Conservation (phyloP, 139 green algal genomes). For the Asterochloris sp. region DNA sequence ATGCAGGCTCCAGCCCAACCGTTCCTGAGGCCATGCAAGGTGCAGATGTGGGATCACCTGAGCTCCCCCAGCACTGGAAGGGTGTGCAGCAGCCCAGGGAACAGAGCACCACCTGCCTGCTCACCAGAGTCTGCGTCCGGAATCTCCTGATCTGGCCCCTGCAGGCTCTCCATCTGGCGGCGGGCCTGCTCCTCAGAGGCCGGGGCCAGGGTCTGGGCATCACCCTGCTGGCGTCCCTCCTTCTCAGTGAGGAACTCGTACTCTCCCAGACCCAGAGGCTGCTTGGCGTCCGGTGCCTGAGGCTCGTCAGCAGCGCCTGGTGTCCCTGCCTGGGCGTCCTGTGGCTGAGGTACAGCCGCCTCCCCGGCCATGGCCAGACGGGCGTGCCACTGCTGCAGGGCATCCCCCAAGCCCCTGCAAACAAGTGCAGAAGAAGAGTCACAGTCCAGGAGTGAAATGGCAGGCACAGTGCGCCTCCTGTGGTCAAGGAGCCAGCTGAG, state of each 20-base stretch:
- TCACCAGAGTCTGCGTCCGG: slow-evolving; percentile 21
- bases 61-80: no score
- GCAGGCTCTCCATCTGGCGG: slow-evolving; percentile 12
- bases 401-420: slow-evolving; percentile 49
- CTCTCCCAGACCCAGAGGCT: slow-evolving; percentile 28
- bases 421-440: neutral
- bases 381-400: slow-evolving; percentile 72
- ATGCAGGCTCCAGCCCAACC: no score
- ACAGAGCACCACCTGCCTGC: slow-evolving; percentile 11
- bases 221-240: slow-evolving; percentile 29
- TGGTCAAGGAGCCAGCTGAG: neutral
- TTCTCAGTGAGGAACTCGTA: slow-evolving; percentile 55
- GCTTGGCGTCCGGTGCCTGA: slow-evolving; percentile 18
- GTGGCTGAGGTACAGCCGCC: slow-evolving; percentile 29
- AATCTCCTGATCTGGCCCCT: slow-evolving; percentile 21
- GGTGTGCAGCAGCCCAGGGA: no score
- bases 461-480: no score
- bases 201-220: slow-evolving; percentile 64
- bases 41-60: no score
- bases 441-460: no score
- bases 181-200: slow-evolving; percentile 90
- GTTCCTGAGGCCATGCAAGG: no score
- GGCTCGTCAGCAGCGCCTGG: slow-evolving; percentile 21
- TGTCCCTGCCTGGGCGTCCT: slow-evolving; percentile 11
- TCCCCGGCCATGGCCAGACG: slow-evolving; percentile 51